phyloP scores from a whole-genome alignment of 192 early-diverging fungal species.

The Backusella circina region DNA sequence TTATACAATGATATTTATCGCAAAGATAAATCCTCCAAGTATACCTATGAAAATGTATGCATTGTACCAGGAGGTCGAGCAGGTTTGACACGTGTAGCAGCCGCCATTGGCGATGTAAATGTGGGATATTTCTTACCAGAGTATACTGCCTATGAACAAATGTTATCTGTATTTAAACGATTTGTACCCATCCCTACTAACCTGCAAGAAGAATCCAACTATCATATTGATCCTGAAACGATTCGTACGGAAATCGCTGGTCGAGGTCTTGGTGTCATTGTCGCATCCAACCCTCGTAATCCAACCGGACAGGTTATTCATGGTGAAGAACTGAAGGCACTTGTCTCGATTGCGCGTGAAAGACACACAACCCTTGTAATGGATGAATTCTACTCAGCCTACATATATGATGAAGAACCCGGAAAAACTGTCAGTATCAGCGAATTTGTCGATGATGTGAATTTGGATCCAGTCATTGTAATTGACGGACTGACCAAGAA shows the following conservation, averaged over 20 bases:
- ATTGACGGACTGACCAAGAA: constrained; percentile 49
- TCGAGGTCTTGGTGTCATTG: constrained; percentile 45
- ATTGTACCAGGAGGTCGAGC: constrained; percentile 57
- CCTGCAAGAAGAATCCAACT: constrained; percentile 37
- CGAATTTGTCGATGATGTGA: constrained; percentile 46
- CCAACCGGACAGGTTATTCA: constrained; percentile 49
- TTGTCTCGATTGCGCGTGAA: constrained; percentile 35
- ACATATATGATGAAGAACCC: constrained; percentile 42
- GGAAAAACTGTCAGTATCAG: constrained; percentile 43
- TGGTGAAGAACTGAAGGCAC: constrained; percentile 38
- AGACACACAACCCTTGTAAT: constrained; percentile 45
- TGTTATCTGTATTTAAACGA: constrained; percentile 41
- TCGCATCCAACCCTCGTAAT: constrained; percentile 51
- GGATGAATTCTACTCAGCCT: constrained; percentile 55
- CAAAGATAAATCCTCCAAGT: constrained; percentile 38
- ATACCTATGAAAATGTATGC: constrained; percentile 51
- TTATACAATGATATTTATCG: constrained; percentile 51
- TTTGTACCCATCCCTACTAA: constrained; percentile 57
- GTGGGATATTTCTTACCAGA: constrained; percentile 58
- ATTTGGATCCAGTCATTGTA: constrained; percentile 46
- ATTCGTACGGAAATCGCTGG: constrained; percentile 41
- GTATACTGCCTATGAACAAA: constrained; percentile 44
- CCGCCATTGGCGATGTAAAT: constrained; percentile 45
- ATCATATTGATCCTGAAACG: constrained; percentile 43
- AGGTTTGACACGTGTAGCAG: constrained; percentile 50